phyloP scores from a whole-genome alignment of 2,329 filamentous ascomycete species.

The Aspergillus nomiae region DNA sequence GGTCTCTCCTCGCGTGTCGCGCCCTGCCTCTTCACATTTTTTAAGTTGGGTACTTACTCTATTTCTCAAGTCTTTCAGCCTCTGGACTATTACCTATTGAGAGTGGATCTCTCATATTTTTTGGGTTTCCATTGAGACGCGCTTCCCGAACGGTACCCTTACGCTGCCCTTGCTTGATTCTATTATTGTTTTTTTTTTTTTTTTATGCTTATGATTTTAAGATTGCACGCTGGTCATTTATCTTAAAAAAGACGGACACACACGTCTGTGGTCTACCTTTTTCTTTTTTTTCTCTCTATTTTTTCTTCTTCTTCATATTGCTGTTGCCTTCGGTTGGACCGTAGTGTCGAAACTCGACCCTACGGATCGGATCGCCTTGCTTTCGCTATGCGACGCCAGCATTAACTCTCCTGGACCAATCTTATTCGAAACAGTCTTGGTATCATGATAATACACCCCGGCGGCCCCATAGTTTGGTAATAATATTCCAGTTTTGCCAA shows the following conservation, averaged over 20 bases:
- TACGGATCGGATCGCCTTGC: constrained; percentile 1
- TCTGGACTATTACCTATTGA: constrained; percentile 12
- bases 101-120: constrained; percentile 1
- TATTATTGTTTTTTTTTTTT: constrained; percentile 4
- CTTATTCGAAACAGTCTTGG: constrained; percentile 20
- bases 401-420: constrained; percentile 14
- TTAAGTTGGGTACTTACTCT: constrained; percentile 11
- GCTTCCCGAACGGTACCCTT: constrained; percentile 11
- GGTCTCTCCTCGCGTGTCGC: constrained; percentile 16
- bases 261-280: neutral
- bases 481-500: constrained; percentile 1
- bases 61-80: constrained; percentile 12
- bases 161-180: constrained; percentile 12
- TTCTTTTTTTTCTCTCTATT: neutral
- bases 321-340: neutral
- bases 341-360: constrained; percentile 5
- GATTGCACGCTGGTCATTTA: neutral
- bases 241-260: neutral
- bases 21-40: constrained; percentile 15
- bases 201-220: constrained; percentile 1
- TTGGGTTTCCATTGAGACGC: constrained; percentile 17
- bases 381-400: constrained; percentile 19
- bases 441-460: constrained; percentile 21
- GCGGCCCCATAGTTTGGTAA: constrained; percentile 6
- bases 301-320: neutral